These are phyloP conservation scores for Wickerhamomyces bisporus DNA, from an alignment of 805 yeast genomes.

Conservation along the genomic window DNA sequence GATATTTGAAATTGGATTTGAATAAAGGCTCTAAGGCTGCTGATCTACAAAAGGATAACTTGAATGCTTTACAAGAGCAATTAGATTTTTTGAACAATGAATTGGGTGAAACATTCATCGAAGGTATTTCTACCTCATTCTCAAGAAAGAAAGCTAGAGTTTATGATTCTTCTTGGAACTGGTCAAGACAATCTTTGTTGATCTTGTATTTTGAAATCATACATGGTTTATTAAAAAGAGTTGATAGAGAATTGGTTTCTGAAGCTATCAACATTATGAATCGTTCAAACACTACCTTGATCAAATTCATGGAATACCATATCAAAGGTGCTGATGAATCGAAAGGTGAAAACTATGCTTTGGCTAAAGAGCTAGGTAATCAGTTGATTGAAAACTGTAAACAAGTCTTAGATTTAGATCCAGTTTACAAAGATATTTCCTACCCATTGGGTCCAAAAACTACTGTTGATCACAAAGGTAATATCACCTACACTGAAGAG, in stretches of 20 bases:
- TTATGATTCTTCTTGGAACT: conserved; percentile 98
- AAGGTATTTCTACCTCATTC: conserved; percentile 86
- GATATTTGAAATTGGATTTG: conserved; percentile 89
- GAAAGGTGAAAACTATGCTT: conserved; percentile 88
- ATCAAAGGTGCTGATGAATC: conserved; percentile 55
- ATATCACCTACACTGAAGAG: conserved; percentile 75
- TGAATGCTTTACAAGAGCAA: conserved; percentile 78
- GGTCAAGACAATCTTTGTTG: conserved; percentile 98
- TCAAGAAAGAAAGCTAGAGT: conserved; percentile 91
- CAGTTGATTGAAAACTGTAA: conserved; percentile 94
- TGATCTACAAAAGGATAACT: conserved; percentile 74
- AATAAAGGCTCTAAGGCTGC: conserved; percentile 85
- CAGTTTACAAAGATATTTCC: conserved; percentile 93
- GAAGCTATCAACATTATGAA: conserved; percentile 98
- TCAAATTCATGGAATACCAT: conserved; percentile 93
- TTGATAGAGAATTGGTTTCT: conserved; percentile 93
- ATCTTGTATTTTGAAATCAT: conserved; percentile 93
- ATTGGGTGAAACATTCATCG: conserved; percentile 89
- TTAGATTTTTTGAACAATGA: conserved; percentile 70
- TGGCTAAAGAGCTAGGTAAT: conserved; percentile 86
- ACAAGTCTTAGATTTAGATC: conserved; percentile 73
- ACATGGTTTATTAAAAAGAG: conserved; percentile 84
- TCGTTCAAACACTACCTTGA: conserved; percentile 88
- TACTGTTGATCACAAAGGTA: conserved; percentile 81
- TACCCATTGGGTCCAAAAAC: conserved; percentile 96